A percentile compares a stretch with the other conserved stretches of the same genome.
These are phyloP conservation scores for Echeveria elegans DNA, from an alignment of 164 flowering plant genomes.

Conservation along the genomic window DNA sequence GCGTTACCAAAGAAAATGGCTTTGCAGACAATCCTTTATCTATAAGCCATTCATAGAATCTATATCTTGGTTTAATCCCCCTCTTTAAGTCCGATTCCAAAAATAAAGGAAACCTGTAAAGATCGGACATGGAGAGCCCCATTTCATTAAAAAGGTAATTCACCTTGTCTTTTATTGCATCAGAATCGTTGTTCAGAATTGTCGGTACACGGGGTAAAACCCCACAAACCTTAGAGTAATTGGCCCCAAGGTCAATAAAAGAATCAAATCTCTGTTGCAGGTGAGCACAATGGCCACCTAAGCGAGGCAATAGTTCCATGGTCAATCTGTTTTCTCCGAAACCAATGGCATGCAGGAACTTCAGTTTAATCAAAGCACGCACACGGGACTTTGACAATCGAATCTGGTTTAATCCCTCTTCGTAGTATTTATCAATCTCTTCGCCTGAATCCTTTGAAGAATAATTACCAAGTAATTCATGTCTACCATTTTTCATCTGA, in stretches of 20 bases:
- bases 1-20: slow-evolving; percentile 41
- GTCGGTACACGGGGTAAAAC: slow-evolving; percentile 29
- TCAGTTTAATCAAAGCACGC: slow-evolving; percentile 33
- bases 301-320: slow-evolving; percentile 18
- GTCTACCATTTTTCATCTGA: slow-evolving; percentile 33
- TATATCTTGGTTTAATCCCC: slow-evolving; percentile 49
- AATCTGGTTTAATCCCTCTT: slow-evolving; percentile 25
- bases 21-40: slow-evolving; percentile 28
- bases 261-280: slow-evolving; percentile 48
- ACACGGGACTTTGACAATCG: slow-evolving; percentile 13
- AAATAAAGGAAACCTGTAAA: slow-evolving; percentile 42
- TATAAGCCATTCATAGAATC: slow-evolving; percentile 43
- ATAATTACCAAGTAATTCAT: slow-evolving; percentile 30
- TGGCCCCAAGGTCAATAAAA: slow-evolving; percentile 35
- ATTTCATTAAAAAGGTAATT: slow-evolving; percentile 36
- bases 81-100: slow-evolving; percentile 48
- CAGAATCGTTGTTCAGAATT: slow-evolving; percentile 44
- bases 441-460: slow-evolving; percentile 18
- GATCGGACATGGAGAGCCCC: slow-evolving; percentile 32
- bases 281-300: slow-evolving; percentile 34
- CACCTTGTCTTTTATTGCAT: slow-evolving; percentile 31
- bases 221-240: slow-evolving; percentile 40
- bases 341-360: slow-evolving; percentile 48
- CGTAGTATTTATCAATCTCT: slow-evolving; percentile 24
- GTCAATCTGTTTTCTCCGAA: slow-evolving; percentile 52